Conservation (phyloP, 1,284 basidiomycete species). For the Microstroma glucosiphilum region DNA sequence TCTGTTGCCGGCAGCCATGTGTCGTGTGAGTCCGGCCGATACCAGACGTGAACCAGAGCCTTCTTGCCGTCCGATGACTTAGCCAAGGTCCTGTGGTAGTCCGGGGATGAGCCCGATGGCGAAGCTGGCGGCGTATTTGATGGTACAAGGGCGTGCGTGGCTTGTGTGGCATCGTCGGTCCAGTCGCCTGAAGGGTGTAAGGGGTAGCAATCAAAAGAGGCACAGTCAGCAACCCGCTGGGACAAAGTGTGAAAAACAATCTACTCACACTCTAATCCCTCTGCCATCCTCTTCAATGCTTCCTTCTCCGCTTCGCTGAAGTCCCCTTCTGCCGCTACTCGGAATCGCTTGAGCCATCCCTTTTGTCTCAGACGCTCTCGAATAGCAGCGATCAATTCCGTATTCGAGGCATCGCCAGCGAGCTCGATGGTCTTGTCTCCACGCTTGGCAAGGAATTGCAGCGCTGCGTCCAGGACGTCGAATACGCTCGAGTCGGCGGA, state of each 20-base stretch:
- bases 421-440: slow-evolving; percentile 19
- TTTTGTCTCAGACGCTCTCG: slow-evolving; percentile 26
- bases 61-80: slow-evolving; percentile 26
- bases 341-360: slow-evolving; percentile 24
- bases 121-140: slow-evolving; percentile 30
- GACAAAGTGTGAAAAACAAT: not conserved
- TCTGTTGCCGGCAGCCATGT: slow-evolving; percentile 49
- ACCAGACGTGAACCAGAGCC: slow-evolving; percentile 50
- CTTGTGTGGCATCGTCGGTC: slow-evolving; percentile 26
- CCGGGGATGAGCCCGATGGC: slow-evolving; percentile 21
- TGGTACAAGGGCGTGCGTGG: slow-evolving; percentile 41
- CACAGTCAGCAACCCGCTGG: no score
- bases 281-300: slow-evolving; percentile 29
- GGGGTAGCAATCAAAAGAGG: not conserved
- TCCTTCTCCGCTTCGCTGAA: slow-evolving; percentile 41
- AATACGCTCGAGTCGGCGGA: slow-evolving; percentile 24
- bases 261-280: slow-evolving; percentile 30
- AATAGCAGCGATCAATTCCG: slow-evolving; percentile 35
- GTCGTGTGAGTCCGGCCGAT: slow-evolving; percentile 51
- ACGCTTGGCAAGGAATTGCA: slow-evolving; percentile 10
- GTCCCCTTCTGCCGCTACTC: slow-evolving; percentile 28
- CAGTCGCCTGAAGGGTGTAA: slow-evolving; percentile 22
- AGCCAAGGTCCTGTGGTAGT: slow-evolving; percentile 49
- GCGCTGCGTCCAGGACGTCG: slow-evolving; percentile 22
- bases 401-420: slow-evolving; percentile 24